Conservation (phyloP, 495 filamentous ascomycete species). For the Penicillium simplicissimum region DNA sequence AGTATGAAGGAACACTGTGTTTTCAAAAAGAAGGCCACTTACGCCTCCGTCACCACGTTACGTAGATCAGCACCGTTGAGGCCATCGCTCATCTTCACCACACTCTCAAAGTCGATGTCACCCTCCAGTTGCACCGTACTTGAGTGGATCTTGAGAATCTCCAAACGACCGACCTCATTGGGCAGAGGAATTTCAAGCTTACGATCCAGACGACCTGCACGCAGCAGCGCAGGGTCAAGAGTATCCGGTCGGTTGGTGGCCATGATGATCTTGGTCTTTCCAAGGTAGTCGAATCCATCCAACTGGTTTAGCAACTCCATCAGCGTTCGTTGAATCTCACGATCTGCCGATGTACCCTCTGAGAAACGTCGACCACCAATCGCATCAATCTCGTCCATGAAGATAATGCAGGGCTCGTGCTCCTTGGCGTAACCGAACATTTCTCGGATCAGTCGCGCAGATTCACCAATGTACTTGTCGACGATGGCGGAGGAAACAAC, state of each 20-base stretch:
- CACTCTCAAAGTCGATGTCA: constrained; percentile 98
- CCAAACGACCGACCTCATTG: constrained; percentile 96
- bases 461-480: constrained; percentile 99
- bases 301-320: constrained; percentile 99
- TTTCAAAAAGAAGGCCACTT: constrained; percentile 27
- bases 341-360: constrained; percentile 97
- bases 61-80: constrained; percentile 96
- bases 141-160: constrained; percentile 98
- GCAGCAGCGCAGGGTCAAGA: constrained; percentile 88
- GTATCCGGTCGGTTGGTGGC: constrained; percentile 98
- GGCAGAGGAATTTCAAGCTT: constrained; percentile 99
- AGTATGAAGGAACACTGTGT: constrained; percentile 12
- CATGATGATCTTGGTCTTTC: constrained; percentile 99
- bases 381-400: constrained; percentile 99
- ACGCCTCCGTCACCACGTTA: constrained; percentile 99
- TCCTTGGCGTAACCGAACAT: constrained; percentile 99
- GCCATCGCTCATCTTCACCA: constrained; percentile 99
- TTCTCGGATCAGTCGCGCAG: constrained; percentile 93
- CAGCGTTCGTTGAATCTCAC: constrained; percentile 97
- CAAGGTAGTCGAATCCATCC: constrained; percentile 98
- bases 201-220: constrained; percentile 91
- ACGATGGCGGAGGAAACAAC: constrained; percentile 99
- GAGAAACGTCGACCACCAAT: constrained; percentile 97
- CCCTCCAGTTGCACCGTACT: constrained; percentile 83
- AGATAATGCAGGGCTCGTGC: constrained; percentile 99